Conservation (phyloP, 1,284 basidiomycete genomes). For the Naganishia sp. region DNA sequence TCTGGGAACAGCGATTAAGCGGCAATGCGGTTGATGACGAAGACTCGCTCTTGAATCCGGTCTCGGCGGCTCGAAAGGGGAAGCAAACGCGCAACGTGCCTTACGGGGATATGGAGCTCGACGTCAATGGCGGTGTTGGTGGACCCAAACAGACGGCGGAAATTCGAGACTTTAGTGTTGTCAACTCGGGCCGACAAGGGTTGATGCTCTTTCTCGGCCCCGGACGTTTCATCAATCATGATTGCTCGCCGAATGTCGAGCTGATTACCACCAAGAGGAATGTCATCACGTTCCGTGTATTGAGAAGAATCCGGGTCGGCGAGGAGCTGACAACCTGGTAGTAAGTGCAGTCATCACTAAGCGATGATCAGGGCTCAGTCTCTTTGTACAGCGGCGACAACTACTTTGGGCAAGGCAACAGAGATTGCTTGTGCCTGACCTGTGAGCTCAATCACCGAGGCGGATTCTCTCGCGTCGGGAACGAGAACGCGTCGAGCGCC, state of each 20-base stretch:
- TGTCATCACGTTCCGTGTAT: slow-evolving; percentile 48
- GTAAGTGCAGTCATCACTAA: slow-evolving; percentile 37
- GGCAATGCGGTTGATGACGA: slow-evolving; percentile 18
- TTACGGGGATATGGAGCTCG: slow-evolving; percentile 4
- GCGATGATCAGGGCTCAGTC: neutral
- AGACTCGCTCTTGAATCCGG: neutral
- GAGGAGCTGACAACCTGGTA: slow-evolving; percentile 53
- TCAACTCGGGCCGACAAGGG: slow-evolving; percentile 44
- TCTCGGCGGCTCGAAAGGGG: slow-evolving; percentile 1
- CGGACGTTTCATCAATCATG: slow-evolving; percentile 53
- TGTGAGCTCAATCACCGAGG: slow-evolving; percentile 24
- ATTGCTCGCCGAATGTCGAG: slow-evolving; percentile 52
- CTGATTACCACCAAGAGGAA: slow-evolving; percentile 43
- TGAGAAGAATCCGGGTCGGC: slow-evolving; percentile 44
- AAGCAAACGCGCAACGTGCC: slow-evolving; percentile 20
- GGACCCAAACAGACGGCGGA: slow-evolving; percentile 11
- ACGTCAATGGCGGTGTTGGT: neutral
- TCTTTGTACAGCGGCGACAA: slow-evolving; percentile 11
- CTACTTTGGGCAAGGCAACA: slow-evolving; percentile 30
- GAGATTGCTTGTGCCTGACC: slow-evolving; percentile 28
- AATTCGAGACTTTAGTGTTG: slow-evolving; percentile 49
- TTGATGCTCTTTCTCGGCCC: slow-evolving; percentile 53
- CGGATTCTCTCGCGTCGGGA: slow-evolving; percentile 10
- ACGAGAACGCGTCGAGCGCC: neutral
- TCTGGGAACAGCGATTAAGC: slow-evolving; percentile 26